phyloP scores from a whole-genome alignment of 1,284 basidiomycete genomes.

The Pseudozyma thailandica region DNA sequence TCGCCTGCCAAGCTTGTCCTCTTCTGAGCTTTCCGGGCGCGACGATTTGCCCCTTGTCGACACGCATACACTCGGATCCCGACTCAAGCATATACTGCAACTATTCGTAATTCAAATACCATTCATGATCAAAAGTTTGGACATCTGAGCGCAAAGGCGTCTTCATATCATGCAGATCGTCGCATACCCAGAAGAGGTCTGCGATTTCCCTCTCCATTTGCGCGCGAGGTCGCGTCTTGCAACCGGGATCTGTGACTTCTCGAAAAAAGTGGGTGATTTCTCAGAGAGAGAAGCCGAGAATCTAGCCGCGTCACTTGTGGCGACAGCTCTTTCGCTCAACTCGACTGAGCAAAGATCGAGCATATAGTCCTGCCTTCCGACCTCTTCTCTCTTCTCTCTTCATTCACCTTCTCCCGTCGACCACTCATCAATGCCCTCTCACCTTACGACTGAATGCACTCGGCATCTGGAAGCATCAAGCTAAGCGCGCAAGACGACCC shows the following conservation, averaged over 20 bases:
- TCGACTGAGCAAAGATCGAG: background rate
- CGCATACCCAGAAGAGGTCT: too few species aligned
- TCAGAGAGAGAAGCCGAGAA: background rate
- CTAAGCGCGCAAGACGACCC: background rate
- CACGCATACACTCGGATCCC: conserved; percentile 2
- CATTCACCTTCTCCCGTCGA: background rate
- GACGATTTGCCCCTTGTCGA: background rate
- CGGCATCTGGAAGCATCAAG: background rate
- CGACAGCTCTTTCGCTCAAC: background rate
- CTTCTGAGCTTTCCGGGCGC: conserved; percentile 21
- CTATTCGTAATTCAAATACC: too few species aligned
- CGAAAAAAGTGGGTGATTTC: background rate
- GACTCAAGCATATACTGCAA: too few species aligned
- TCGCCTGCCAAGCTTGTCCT: conserved; percentile 35
- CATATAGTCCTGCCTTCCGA: background rate
- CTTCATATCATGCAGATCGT: background rate
- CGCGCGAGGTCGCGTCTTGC: background rate
- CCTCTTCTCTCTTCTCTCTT: too few species aligned
- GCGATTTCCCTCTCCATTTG: background rate
- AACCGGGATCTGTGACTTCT: background rate
- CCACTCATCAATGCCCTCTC: background rate
- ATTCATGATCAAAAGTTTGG: too few species aligned
- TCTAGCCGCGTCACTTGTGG: background rate
- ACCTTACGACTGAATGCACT: background rate
- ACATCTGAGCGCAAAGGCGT: background rate